Evolutionary conservation across 768 basidiomycete genomes (phyloP).

Genomic region (Phylloporus sp.): DNA sequence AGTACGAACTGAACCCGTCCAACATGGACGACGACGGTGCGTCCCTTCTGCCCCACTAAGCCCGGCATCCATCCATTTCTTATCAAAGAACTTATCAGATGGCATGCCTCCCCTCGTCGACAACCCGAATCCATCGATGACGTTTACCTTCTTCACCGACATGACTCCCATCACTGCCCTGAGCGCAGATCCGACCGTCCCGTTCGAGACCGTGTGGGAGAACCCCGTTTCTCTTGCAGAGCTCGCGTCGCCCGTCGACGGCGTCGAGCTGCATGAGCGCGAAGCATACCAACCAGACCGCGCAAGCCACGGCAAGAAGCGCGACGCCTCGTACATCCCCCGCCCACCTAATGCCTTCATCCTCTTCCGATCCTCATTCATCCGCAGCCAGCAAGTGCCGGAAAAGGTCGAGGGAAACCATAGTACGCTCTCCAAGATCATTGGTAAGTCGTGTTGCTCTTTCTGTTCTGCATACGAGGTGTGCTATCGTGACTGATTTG

Average conservation of each 20-base stretch:
- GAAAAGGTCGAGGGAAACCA: conserved; percentile 79
- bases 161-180: conserved; percentile 53
- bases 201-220: conserved; percentile 34
- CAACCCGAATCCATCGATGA: conserved; percentile 48
- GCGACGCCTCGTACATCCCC: conserved; percentile 72
- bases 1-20: conserved; percentile 23
- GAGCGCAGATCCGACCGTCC: conserved; percentile 31
- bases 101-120: conserved; percentile 52
- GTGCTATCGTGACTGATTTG: not conserved
- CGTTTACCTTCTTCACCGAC: conserved; percentile 61
- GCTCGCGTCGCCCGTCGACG: conserved; percentile 14
- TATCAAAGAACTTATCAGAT: conserved; percentile 30
- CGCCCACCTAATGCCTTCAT: conserved; percentile 85
- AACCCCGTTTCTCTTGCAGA: conserved; percentile 13
- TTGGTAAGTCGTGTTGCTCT: conserved; percentile 41
- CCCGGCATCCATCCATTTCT: conserved; percentile 2
- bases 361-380: conserved; percentile 77
- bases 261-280: conserved; percentile 14
- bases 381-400: conserved; percentile 68
- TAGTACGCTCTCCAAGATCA: conserved; percentile 76
- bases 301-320: conserved; percentile 54
- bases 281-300: conserved; percentile 33
- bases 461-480: not conserved
- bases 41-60: not conserved
- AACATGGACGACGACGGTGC: conserved; percentile 37